These are phyloP conservation scores for Petunia hybrid DNA, from an alignment of 305 asterid genomes.

Conservation along the genomic window DNA sequence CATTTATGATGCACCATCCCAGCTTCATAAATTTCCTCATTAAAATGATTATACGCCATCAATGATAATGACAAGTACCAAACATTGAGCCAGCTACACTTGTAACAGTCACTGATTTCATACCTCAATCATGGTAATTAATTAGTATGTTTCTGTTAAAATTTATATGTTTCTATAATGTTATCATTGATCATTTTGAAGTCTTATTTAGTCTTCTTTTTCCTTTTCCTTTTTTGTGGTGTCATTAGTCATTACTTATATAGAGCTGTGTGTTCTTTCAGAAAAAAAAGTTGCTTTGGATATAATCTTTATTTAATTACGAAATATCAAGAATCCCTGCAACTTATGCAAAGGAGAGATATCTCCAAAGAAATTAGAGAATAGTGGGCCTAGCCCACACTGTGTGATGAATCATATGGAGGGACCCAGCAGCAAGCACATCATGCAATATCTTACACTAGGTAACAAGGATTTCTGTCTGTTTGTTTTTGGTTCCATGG, in stretches of 20 bases:
- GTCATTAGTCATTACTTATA: neutral
- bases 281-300: neutral
- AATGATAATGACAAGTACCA: slow-evolving; percentile 25
- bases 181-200: neutral
- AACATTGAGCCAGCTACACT: neutral
- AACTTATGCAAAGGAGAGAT: neutral
- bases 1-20: neutral
- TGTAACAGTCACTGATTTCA: slow-evolving; percentile 19
- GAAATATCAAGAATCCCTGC: neutral
- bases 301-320: neutral
- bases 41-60: neutral
- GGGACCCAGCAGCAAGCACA: slow-evolving; percentile 30
- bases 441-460: slow-evolving; percentile 40
- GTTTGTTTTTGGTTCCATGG: slow-evolving; percentile 27
- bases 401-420: slow-evolving; percentile 24
- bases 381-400: neutral
- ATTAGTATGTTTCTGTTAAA: neutral
- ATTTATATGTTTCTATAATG: neutral
- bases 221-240: neutral
- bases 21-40: slow-evolving; percentile 6
- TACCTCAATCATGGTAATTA: slow-evolving; percentile 6
- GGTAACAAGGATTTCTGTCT: slow-evolving; percentile 47
- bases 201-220: neutral
- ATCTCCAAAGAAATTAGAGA: neutral
- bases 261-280: neutral